phyloP scores from a whole-genome alignment of 768 basidiomycete genomes.

The Pleurotus giganteus region DNA sequence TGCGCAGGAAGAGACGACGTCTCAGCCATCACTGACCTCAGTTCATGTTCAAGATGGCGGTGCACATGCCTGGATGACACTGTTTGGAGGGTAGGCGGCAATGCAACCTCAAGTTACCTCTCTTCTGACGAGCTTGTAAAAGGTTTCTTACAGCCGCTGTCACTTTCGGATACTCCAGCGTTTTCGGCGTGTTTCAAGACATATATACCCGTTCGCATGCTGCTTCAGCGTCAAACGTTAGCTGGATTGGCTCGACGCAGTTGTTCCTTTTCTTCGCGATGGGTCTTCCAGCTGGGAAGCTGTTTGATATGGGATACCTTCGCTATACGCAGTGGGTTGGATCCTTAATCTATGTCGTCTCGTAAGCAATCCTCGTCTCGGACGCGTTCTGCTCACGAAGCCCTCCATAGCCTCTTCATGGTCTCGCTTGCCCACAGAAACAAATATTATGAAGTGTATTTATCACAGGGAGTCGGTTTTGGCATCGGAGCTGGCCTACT shows the following conservation, averaged over 20 bases:
- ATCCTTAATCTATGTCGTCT: constrained; percentile 34
- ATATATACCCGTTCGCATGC: background rate
- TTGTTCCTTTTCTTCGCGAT: constrained; percentile 27
- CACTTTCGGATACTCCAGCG: background rate
- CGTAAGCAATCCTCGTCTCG: constrained; percentile 19
- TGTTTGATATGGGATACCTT: constrained; percentile 13
- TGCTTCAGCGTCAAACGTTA: constrained; percentile 2
- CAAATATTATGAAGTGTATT: constrained; percentile 29
- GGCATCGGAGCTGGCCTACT: constrained; percentile 43
- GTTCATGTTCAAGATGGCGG: too few species aligned
- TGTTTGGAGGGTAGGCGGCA: too few species aligned
- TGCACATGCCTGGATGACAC: too few species aligned
- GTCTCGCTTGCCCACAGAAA: background rate
- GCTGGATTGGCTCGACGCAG: constrained; percentile 34
- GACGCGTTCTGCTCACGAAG: background rate
- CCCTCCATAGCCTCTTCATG: background rate
- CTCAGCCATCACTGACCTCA: too few species aligned
- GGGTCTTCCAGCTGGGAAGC: background rate
- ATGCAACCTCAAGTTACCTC: too few species aligned
- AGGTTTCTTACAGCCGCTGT: background rate
- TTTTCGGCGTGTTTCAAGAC: background rate
- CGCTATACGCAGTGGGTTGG: constrained; percentile 36
- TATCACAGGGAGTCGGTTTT: constrained; percentile 40
- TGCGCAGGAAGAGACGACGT: too few species aligned
- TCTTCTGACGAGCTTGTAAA: too few species aligned